A percentile compares a stretch with the other conserved stretches of the same genome.
phyloP scores from a whole-genome alignment of 140 eudicot genomes.

The Anethum foeniculum region DNA sequence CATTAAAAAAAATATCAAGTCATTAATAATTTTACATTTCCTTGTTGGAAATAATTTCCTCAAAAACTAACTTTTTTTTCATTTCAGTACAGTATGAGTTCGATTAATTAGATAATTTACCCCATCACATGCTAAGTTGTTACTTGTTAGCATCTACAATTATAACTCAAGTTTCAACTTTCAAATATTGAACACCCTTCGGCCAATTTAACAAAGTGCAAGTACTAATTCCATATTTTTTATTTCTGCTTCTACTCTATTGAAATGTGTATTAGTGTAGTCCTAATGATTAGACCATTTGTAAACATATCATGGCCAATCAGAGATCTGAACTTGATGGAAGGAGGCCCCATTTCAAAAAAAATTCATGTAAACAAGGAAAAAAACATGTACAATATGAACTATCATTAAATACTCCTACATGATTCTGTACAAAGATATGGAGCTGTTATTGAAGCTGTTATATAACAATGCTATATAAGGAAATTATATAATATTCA shows the following conservation, averaged over 20 bases:
- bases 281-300: background rate
- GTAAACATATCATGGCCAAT: background rate
- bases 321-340: background rate
- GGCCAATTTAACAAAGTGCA: background rate
- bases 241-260: background rate
- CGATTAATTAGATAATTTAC: background rate
- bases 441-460: background rate
- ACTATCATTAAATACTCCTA: background rate
- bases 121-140: background rate
- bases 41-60: background rate
- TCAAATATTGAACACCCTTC: background rate
- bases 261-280: background rate
- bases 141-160: background rate
- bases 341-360: background rate
- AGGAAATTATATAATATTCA: background rate
- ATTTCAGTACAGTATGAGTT: background rate
- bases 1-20: background rate
- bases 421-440: background rate
- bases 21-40: background rate
- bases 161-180: background rate
- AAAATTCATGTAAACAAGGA: background rate
- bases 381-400: background rate
- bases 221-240: background rate
- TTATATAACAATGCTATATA: background rate
- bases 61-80: background rate